Evolutionary conservation across 768 basidiomycete species (phyloP), one percentile per base, ranked within the genome.

Genomic region (Mycena floridula): DNA sequence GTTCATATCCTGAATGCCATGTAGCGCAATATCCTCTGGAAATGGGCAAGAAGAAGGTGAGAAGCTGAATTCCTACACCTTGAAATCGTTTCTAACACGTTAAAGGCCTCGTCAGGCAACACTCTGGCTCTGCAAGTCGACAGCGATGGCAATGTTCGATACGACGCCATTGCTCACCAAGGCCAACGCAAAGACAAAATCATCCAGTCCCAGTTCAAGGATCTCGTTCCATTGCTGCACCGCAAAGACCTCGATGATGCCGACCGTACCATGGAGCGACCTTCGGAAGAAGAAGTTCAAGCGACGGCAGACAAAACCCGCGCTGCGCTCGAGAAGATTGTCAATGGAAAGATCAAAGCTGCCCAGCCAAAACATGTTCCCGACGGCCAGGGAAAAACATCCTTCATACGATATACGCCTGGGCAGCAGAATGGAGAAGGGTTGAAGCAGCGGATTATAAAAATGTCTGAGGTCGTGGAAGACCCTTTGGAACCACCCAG

Each of bases 401-500:
- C 81, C 7, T 99, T 91, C 64, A 90, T 99, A 51, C 86, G 96
- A 13, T 99, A 99, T 60, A 99, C 96, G 12, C 94, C 95, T 7
- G 92, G 91, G 7, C 90, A 93, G 56, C 89, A 93, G 61, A 76
- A 74, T 52, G 80, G 79, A 28, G 69, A 74, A 22, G 85, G 79
- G 5, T 61, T 92, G 56, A 88, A 94, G 61, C 96, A 99, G 62
- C 72, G 95, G 45, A 97, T 99, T 55, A 98, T 99, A 66, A 99
- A 99, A 65, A 97, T 99, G 94, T 82, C 92, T 8, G 92, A 95
- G 52, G 88, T 98, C 9, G 90, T 93, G 4, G 96, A 99, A 65
- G 96, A 99, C 62, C 96, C 96, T 1, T 62, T 99, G 51, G 96
- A 98, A 59, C 96, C 96, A 7, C 91, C 96, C 16, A 74, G 90